These are phyloP conservation scores for Solanum pennellii DNA, from an alignment of 257 asterid species.

Conservation along the genomic window DNA sequence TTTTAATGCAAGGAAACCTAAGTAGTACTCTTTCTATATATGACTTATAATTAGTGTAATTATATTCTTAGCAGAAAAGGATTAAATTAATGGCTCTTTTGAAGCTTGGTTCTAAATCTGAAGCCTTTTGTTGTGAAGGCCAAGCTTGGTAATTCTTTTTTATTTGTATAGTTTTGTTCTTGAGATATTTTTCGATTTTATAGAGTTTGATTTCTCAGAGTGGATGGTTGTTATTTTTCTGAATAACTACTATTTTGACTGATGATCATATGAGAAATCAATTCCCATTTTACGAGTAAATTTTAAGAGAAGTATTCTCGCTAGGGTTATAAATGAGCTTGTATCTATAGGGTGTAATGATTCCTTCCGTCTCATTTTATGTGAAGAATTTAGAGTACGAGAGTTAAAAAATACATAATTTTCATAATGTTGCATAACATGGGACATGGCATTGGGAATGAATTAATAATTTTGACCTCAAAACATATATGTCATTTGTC, in stretches of 20 bases:
- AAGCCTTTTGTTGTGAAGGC: conserved; percentile 68
- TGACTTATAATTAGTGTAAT: background rate
- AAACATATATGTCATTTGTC: background rate
- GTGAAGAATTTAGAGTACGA: background rate
- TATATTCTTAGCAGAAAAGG: background rate
- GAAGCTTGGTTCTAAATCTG: conserved; percentile 83
- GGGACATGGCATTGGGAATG: background rate
- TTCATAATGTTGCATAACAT: background rate
- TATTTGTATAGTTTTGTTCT: background rate
- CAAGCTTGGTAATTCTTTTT: conserved; percentile 42
- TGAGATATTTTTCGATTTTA: background rate
- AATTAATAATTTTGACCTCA: background rate
- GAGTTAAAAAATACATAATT: background rate
- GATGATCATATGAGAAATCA: background rate
- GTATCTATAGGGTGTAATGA: background rate
- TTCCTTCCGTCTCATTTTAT: background rate
- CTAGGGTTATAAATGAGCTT: background rate
- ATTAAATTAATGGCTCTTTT: conserved; percentile 40
- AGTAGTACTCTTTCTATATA: background rate
- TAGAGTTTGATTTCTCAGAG: background rate
- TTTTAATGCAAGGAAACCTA: background rate
- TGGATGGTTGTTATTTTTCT: no score
- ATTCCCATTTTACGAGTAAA: no score
- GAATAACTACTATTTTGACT: background rate
- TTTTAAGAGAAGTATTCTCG: background rate